A percentile compares a stretch with the other conserved stretches of the same genome.
phyloP scores from a whole-genome alignment of 768 basidiomycete species.

The Suillus sp. region DNA sequence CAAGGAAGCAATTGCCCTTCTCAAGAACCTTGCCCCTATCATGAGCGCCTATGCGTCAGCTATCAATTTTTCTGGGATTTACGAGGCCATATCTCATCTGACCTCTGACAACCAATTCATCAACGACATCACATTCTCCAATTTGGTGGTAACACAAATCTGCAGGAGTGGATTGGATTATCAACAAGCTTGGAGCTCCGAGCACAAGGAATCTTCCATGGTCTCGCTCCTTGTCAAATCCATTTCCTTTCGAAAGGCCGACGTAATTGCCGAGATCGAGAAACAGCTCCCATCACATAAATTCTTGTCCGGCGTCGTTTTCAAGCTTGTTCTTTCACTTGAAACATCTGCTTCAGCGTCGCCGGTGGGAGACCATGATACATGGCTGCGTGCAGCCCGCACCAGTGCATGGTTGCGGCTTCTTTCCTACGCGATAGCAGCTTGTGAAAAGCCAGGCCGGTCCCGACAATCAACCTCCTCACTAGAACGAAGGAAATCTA shows the following conservation, averaged over 20 bases:
- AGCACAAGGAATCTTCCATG: conserved; percentile 26
- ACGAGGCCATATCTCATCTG: conserved; percentile 52
- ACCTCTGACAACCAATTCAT: conserved; percentile 47
- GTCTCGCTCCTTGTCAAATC: conserved; percentile 45
- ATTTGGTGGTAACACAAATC: conserved; percentile 46
- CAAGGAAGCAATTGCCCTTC: conserved; percentile 53
- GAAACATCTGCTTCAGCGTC: conserved; percentile 49
- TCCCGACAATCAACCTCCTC: conserved; percentile 24
- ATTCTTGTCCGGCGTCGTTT: conserved; percentile 63
- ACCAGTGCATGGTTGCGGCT: conserved; percentile 63
- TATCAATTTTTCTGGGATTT: conserved; percentile 61
- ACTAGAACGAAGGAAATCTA: conserved; percentile 49
- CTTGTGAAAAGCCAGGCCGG: conserved; percentile 42
- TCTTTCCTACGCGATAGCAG: conserved; percentile 56
- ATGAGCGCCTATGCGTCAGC: conserved; percentile 49
- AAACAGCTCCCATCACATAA: conserved; percentile 55
- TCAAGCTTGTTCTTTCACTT: conserved; percentile 60
- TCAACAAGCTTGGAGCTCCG: conserved; percentile 39
- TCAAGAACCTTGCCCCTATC: conserved; percentile 58
- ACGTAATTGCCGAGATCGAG: conserved; percentile 59
- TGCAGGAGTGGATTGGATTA: conserved; percentile 47
- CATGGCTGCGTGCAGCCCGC: conserved; percentile 48
- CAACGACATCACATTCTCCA: conserved; percentile 53
- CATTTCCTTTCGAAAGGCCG: conserved; percentile 50
- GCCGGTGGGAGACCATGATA: conserved; percentile 44